Evolutionary conservation across 2,329 filamentous ascomycete species (phyloP).

Genomic region (Ophiostoma sp.): DNA sequence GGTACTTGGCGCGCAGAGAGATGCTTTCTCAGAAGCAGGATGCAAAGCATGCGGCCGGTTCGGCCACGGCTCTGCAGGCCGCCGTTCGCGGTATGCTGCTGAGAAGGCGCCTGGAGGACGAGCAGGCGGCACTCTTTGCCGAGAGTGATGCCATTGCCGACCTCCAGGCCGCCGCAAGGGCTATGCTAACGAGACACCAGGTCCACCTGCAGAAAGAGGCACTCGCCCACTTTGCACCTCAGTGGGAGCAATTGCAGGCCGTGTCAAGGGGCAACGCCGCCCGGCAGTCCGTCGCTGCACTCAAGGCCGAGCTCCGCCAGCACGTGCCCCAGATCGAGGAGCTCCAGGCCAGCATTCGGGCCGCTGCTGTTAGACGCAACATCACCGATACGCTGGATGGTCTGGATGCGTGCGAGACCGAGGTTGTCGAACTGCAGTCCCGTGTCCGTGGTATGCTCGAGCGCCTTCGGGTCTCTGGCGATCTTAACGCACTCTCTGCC

Average conservation of each 20-base stretch:
- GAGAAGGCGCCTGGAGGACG: slow-evolving; percentile 56
- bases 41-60: slow-evolving; percentile 52
- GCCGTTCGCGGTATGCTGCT: slow-evolving; percentile 66
- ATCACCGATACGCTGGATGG: slow-evolving; percentile 50
- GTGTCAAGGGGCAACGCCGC: slow-evolving; percentile 49
- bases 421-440: slow-evolving; percentile 57
- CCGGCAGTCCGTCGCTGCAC: slow-evolving; percentile 46
- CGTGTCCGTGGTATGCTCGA: slow-evolving; percentile 62
- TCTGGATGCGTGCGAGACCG: slow-evolving; percentile 48
- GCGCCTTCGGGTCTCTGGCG: slow-evolving; percentile 50
- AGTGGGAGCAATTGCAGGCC: slow-evolving; percentile 55
- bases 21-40: slow-evolving; percentile 58
- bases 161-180: slow-evolving; percentile 68
- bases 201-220: slow-evolving; percentile 52
- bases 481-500: slow-evolving; percentile 57
- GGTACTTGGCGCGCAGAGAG: slow-evolving; percentile 63
- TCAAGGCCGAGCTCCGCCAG: slow-evolving; percentile 51
- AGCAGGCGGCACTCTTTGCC: slow-evolving; percentile 53
- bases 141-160: slow-evolving; percentile 52
- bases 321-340: slow-evolving; percentile 47
- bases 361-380: slow-evolving; percentile 54
- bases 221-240: slow-evolving; percentile 50
- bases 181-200: slow-evolving; percentile 58
- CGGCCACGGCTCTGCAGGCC: slow-evolving; percentile 63
- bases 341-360: slow-evolving; percentile 56